Conservation (phyloP, 371 early-diverging fungal species). For the Conidiobolus incongruus region DNA sequence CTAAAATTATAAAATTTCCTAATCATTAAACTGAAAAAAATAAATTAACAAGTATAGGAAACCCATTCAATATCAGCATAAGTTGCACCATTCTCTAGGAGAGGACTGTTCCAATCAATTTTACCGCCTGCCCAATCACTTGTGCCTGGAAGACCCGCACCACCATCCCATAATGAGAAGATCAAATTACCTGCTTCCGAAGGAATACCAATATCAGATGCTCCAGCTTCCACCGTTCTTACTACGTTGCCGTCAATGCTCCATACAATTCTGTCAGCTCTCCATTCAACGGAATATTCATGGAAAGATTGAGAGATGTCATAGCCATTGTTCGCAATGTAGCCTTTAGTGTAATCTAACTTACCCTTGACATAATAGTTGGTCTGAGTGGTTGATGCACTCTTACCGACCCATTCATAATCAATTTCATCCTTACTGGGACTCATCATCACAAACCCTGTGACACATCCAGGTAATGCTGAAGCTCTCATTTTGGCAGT, state of each 20-base stretch:
- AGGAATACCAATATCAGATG: slow-evolving; percentile 26
- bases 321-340: not conserved
- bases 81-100: not conserved
- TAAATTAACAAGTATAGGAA: not conserved
- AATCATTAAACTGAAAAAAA: no score
- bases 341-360: slow-evolving; percentile 5
- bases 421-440: slow-evolving; percentile 6
- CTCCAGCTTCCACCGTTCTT: slow-evolving; percentile 15
- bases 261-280: slow-evolving; percentile 25
- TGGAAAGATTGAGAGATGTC: slow-evolving; percentile 13
- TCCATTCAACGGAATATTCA: slow-evolving; percentile 25
- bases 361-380: slow-evolving; percentile 4
- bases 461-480: slow-evolving; percentile 25
- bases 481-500: slow-evolving; percentile 26
- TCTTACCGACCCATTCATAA: slow-evolving; percentile 6
- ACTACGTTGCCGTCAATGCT: slow-evolving; percentile 20
- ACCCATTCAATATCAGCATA: slow-evolving; percentile 2
- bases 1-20: no score
- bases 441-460: slow-evolving; percentile 23
- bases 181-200: slow-evolving; percentile 23
- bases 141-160: slow-evolving; percentile 24
- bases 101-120: slow-evolving; percentile 21
- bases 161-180: slow-evolving; percentile 51
- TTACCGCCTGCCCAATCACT: slow-evolving; percentile 39
- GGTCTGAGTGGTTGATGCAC: not conserved